Evolutionary conservation across 495 filamentous ascomycete species (phyloP).

Genomic region (Friedmanniomyces endolithicus): DNA sequence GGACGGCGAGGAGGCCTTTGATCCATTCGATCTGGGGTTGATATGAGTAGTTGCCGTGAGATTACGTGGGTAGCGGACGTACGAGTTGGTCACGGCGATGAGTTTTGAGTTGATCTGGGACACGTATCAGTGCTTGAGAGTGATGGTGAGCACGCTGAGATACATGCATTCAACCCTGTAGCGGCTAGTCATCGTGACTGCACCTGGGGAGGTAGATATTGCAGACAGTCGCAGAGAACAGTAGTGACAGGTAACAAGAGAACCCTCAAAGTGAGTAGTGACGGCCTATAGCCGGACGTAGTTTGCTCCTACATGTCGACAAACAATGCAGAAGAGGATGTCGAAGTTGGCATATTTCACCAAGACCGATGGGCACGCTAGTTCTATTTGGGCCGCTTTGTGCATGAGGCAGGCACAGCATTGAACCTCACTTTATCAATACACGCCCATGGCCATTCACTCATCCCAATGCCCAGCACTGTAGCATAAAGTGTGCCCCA

Average conservation of each 20-base stretch:
- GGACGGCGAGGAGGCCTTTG: slow-evolving; percentile 81
- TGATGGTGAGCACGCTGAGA: not conserved
- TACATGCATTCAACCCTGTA: slow-evolving; percentile 79
- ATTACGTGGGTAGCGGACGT: slow-evolving; percentile 18
- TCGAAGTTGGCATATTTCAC: not conserved
- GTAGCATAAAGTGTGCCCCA: too few species aligned
- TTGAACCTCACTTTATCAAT: too few species aligned
- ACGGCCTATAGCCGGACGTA: not conserved
- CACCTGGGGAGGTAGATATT: not conserved
- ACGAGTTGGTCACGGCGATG: slow-evolving; percentile 40
- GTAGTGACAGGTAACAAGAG: not conserved
- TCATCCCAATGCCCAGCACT: too few species aligned
- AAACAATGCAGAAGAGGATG: too few species aligned
- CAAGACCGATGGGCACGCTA: not conserved
- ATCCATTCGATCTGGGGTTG: slow-evolving; percentile 51
- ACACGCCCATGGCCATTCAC: too few species aligned
- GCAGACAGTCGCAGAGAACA: not conserved
- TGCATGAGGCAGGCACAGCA: too few species aligned
- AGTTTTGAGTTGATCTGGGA: slow-evolving; percentile 52
- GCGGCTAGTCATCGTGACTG: slow-evolving; percentile 62
- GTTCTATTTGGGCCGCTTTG: not conserved
- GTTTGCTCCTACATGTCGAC: not conserved
- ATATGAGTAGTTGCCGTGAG: not conserved
- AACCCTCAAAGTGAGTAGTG: too few species aligned
- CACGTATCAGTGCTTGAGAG: slow-evolving; percentile 43